Evolutionary conservation across 2,329 filamentous ascomycete genomes (phyloP), one percentile per base, ranked within the genome.

Genomic region (Xylaria hypoxylon): DNA sequence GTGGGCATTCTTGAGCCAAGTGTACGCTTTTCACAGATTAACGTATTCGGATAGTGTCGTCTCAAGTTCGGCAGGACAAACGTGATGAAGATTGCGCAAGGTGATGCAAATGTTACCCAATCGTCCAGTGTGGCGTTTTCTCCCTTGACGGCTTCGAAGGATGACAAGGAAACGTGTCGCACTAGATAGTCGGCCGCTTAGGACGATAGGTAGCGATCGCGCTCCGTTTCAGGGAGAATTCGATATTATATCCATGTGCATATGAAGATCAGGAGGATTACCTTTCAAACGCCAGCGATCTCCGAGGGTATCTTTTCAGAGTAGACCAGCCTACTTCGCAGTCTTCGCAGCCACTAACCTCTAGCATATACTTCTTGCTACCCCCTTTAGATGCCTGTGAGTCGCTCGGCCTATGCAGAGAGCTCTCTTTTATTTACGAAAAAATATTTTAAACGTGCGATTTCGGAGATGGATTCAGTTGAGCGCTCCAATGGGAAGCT

Each of bases 1-100:
- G 50, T 60, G 35, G 47, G 24, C 15, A 17, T 31, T 19, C 24
- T 42, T 40, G 42, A 33, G 57, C 35, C 57, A 42, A 51, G 33
- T 42, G 38, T 51, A 50, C 15, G 28, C 56, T 5, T 31, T 50
- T 40, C 45, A 50, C 35, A 40, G 40, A 24, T 26, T 38, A n/a
- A 15, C 19, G 42, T 19, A 31, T 33, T 15, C 4, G 24, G 42
- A 5, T 28, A 35, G 55, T 15, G 26, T 15, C 24, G 31, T 22
- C 24, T 44, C 42, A 22, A 3, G 28, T 22, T 48, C 17, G 17
- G 28, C 11, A 22, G 48, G 17, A 22, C 48, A 6, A 33, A 33
- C 22, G n/a, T 35, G n/a, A 50, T 50, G 19, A 40, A 1, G 11
- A 24, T 33, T 5, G 33, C 19, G 45, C 33, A 40, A 44, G 26